These are phyloP conservation scores for Rosa multiflora DNA, from an alignment of 306 rosid species.

Conservation along the genomic window DNA sequence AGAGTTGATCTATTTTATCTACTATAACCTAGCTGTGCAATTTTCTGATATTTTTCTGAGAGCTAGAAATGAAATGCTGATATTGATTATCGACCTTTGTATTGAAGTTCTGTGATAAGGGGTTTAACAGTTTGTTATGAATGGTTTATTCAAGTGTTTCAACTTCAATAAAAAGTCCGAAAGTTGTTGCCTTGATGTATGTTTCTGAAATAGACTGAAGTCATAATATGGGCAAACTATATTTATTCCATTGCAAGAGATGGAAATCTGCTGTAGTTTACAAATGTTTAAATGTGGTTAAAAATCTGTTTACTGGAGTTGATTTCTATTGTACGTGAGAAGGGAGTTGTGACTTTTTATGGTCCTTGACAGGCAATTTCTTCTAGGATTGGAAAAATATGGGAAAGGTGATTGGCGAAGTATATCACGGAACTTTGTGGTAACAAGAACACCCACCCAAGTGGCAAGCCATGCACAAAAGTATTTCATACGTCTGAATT, in stretches of 20 bases:
- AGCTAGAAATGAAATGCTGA: neutral
- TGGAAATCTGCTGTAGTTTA: neutral
- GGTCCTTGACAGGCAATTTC: conserved; percentile 64
- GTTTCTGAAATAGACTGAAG: neutral
- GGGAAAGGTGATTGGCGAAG: conserved; percentile 99
- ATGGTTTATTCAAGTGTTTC: neutral
- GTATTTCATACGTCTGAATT: conserved; percentile 91
- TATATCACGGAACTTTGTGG: conserved; percentile 91
- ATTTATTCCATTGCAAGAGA: neutral
- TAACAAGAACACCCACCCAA: conserved; percentile 94
- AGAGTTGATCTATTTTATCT: neutral
- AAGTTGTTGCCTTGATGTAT: neutral
- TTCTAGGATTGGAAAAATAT: conserved; percentile 88
- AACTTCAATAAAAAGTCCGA: neutral
- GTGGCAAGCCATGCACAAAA: conserved; percentile 98
- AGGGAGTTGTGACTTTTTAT: neutral
- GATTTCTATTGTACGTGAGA: neutral
- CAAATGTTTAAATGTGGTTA: neutral
- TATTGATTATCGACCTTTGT: neutral
- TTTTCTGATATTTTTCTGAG: neutral
- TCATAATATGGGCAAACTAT: neutral
- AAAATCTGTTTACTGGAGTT: neutral
- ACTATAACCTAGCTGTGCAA: neutral
- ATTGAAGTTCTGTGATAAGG: neutral
- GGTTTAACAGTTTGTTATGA: neutral